Percentiles rank a stretch among this genome's conserved stretches.
Conservation (phyloP, 129 eudicot species). For the Lactuca saligna region DNA sequence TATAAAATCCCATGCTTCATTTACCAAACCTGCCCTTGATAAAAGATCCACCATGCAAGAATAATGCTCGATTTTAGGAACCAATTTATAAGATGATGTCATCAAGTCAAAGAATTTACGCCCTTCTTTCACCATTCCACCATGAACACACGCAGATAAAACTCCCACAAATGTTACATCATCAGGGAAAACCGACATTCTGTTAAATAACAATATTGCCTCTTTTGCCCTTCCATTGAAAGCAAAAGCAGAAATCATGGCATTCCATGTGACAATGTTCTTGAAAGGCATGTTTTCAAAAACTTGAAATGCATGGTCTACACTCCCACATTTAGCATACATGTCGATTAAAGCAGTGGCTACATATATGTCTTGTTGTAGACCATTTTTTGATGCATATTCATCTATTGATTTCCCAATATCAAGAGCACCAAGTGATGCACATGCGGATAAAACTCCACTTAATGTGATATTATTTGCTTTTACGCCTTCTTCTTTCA, state of each 20-base stretch:
- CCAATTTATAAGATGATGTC: conserved; percentile 48
- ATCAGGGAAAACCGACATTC: conserved; percentile 54
- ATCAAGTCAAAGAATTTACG: conserved; percentile 49
- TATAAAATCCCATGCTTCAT: conserved; percentile 84
- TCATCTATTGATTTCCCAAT: conserved; percentile 52
- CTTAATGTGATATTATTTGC: conserved; percentile 65
- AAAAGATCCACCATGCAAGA: conserved; percentile 90
- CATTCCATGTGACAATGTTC: conserved; percentile 68
- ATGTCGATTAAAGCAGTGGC: conserved; percentile 75
- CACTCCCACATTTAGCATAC: conserved; percentile 72
- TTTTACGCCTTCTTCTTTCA: conserved; percentile 49
- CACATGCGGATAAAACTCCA: conserved; percentile 70
- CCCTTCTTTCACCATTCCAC: conserved; percentile 75
- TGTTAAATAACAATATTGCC: conserved; percentile 52
- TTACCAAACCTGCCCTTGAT: conserved; percentile 69
- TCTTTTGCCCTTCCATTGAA: conserved; percentile 67
- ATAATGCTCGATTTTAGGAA: conserved; percentile 76
- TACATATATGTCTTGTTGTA: conserved; percentile 55
- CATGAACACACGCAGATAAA: conserved; percentile 83
- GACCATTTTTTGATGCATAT: conserved; percentile 59
- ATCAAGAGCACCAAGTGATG: conserved; percentile 75
- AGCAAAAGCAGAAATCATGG: conserved; percentile 80
- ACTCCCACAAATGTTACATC: conserved; percentile 68
- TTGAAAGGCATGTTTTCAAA: conserved; percentile 51
- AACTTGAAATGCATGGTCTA: conserved; percentile 51